Conservation (phyloP, 306 rosid genomes). For the Quillaja saponaria region DNA sequence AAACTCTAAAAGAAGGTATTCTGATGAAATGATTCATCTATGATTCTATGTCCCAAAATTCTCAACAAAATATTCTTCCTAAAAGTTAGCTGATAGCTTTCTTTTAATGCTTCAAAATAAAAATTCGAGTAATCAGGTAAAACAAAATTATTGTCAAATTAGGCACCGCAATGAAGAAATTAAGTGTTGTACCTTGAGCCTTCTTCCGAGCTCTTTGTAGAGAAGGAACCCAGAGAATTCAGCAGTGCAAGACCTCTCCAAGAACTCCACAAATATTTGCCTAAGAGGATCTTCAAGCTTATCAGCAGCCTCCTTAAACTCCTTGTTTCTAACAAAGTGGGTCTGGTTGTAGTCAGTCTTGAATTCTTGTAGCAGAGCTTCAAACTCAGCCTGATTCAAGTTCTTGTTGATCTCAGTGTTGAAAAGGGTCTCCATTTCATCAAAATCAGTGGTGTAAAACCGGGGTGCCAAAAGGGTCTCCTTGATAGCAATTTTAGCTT, state of each 20-base stretch:
- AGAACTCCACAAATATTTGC: conserved; percentile 94
- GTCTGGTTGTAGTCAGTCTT: conserved; percentile 98
- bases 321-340: conserved; percentile 94
- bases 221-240: conserved; percentile 98
- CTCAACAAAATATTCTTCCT: background rate
- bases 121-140: background rate
- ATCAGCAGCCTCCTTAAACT: conserved; percentile 98
- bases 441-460: conserved; percentile 96
- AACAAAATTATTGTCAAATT: background rate
- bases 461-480: conserved; percentile 93
- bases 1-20: conserved; percentile 10
- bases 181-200: conserved; percentile 66
- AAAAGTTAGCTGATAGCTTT: background rate
- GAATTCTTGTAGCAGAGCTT: conserved; percentile 93
- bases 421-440: conserved; percentile 98
- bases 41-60: background rate
- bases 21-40: background rate
- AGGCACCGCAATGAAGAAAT: no score
- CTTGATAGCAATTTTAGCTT: conserved; percentile 50
- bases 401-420: conserved; percentile 93
- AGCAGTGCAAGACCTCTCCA: conserved; percentile 98
- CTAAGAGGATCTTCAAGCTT: conserved; percentile 78
- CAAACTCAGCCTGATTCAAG: conserved; percentile 77
- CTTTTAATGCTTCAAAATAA: background rate
- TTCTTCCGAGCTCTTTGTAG: conserved; percentile 95